Conservation (phyloP, 352 stramenopile genomes). For the Globisporangium acanthophoron region DNA sequence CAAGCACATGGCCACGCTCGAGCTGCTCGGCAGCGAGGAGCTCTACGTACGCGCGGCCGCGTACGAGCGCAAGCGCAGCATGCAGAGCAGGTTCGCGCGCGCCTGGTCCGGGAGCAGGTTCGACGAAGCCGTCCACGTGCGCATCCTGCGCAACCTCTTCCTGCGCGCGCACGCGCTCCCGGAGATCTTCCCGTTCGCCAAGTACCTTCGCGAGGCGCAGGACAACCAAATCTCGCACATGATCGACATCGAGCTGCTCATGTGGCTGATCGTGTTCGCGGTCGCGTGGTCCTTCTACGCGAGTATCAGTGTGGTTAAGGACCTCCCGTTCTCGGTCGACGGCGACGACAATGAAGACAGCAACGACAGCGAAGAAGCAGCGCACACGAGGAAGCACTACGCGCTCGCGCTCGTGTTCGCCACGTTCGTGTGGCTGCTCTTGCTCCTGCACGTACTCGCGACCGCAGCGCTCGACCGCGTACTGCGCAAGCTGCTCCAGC, state of each 20-base stretch:
- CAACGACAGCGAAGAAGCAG: not conserved
- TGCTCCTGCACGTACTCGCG: conserved; percentile 4
- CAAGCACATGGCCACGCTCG: conserved; percentile 25
- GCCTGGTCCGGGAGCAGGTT: conserved; percentile 4
- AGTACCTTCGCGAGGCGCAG: conserved; percentile 66
- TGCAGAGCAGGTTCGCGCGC: not conserved
- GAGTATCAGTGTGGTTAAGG: conserved; percentile 11
- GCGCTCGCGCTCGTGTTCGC: conserved; percentile 7
- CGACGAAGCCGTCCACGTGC: conserved; percentile 9
- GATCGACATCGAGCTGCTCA: conserved; percentile 66
- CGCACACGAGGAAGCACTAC: conserved; percentile 3
- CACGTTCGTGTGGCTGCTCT: conserved; percentile 6
- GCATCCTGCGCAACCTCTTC: conserved; percentile 42
- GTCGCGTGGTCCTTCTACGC: conserved; percentile 38
- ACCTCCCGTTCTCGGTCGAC: conserved; percentile 15
- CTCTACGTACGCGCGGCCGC: conserved; percentile 12
- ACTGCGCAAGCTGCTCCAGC: conserved; percentile 3
- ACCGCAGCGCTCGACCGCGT: not conserved
- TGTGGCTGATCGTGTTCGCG: conserved; percentile 48
- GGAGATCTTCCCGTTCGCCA: conserved; percentile 61
- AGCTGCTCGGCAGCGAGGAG: conserved; percentile 42
- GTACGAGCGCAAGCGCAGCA: not conserved
- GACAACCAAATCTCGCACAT: conserved; percentile 79
- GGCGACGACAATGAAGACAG: conserved; percentile 1
- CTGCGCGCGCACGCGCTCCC: conserved; percentile 32